Base-by-base conservation (phyloP, 164 flowering plant species). In the Chloranthus sessilifolius region DNA sequence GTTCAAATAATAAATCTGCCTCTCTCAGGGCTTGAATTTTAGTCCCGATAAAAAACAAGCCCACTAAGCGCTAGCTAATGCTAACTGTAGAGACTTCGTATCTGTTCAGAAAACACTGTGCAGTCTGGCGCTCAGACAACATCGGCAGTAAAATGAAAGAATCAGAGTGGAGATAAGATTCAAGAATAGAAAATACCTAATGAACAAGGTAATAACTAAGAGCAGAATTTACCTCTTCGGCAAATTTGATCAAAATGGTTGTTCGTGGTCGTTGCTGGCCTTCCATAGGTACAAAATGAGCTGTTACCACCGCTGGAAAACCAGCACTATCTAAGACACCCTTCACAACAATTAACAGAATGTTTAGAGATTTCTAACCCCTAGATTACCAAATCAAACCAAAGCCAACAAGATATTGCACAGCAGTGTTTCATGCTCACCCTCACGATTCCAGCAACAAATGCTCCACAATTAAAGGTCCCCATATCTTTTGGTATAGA, bases 401-500 rank as follows among this genome's bases (percentile, higher is more conserved):
- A 41, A 66, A 27, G 7, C 4, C 5, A 37, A 50, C 14, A 14
- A 1, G 24, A 24, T 17, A 31, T 36, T 24, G 25, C 9, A 48
- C 14, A 35, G 29, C 16, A 5, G 34, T 7, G 33, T 34, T 40
- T 33, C 21, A 51, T 7, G 53, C 82, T 55, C 61, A 92, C 99
- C 83, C 81, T 79, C 41, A 94, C 99, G 58, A 94, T 80, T 55
- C 99, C 99, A 70, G 99, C 99, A 64, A 86, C 99, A 85, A 94
- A 94, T 36, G 99, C 99, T n/a, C 99, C 99, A 55, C 97, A 94
- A 43, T 94, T 94, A 55, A 94, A 94, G 27, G 99, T 78, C n/a
- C 99, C 99, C 99, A 94, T 94, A 62, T 94, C 99, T 68, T 94
- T 94, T 10, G 99, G 99, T 58, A 86, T 76, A 8, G 99, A 94